Percentiles rank a stretch among this genome's conserved stretches.
phyloP scores from a whole-genome alignment of 163 green algal genomes.

The Chlamydomonas reinhardtii region DNA sequence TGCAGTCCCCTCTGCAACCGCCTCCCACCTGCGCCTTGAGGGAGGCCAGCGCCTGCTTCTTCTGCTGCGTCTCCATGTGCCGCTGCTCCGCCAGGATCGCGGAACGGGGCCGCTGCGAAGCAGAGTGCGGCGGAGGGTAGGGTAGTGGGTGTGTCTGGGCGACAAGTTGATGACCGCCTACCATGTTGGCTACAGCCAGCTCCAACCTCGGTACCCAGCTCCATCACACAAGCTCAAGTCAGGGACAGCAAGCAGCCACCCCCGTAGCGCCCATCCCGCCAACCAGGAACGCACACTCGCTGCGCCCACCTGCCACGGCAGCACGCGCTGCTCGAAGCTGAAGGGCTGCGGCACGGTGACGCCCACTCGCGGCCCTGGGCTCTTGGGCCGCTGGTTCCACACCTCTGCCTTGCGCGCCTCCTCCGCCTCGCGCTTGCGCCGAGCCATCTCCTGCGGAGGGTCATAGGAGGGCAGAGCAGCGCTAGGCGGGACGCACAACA shows the following conservation, averaged over 20 bases:
- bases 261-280: no score
- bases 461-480: no score
- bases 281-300: no score
- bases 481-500: no score
- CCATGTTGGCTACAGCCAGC: no score
- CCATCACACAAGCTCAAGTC: no score
- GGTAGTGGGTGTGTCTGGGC: no score
- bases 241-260: no score
- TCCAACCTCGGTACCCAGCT: no score
- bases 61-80: background rate
- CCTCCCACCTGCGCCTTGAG: slow-evolving; percentile 39
- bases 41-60: background rate
- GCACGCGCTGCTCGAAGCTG: slow-evolving; percentile 55
- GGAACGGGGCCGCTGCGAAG: background rate
- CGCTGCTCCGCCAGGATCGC: background rate
- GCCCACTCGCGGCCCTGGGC: slow-evolving; percentile 1
- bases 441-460: slow-evolving; percentile 58
- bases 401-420: slow-evolving; percentile 56
- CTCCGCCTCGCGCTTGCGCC: slow-evolving; percentile 53
- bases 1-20: no score
- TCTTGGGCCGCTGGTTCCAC: slow-evolving; percentile 46
- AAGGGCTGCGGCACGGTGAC: slow-evolving; percentile 78
- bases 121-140: no score
- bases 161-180: no score
- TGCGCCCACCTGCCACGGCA: slow-evolving; percentile 33